These are phyloP conservation scores for Clathrus columnatus DNA, from an alignment of 768 basidiomycete species.

Conservation along the genomic window DNA sequence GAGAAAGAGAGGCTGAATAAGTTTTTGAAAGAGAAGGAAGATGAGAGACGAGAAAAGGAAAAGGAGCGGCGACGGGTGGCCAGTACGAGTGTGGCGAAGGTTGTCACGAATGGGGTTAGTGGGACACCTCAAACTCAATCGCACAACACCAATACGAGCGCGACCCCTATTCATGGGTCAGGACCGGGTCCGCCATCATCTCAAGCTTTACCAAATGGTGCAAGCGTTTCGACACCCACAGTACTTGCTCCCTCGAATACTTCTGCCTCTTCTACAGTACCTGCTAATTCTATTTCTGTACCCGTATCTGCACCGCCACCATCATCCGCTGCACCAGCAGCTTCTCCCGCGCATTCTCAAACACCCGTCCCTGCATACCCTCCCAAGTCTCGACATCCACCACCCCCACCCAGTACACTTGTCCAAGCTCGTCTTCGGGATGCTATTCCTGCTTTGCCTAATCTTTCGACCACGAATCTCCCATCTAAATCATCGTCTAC, in stretches of 20 bases:
- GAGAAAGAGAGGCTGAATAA: slow-evolving; percentile 57
- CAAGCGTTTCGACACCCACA: background rate
- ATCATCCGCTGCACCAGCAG: background rate
- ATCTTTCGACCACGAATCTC: background rate
- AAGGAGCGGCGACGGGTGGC: slow-evolving; percentile 32
- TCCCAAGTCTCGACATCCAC: background rate
- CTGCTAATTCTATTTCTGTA: background rate
- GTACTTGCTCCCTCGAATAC: background rate
- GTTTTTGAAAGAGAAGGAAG: slow-evolving; percentile 57
- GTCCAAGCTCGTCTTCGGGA: background rate
- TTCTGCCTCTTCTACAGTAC: background rate
- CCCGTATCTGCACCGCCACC: background rate
- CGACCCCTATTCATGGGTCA: background rate
- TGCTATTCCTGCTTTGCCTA: background rate
- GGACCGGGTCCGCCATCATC: slow-evolving; percentile 11
- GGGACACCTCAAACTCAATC: slow-evolving; percentile 8
- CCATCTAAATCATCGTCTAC: background rate
- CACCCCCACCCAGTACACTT: slow-evolving; percentile 1
- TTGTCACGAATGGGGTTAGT: background rate
- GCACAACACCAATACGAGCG: background rate
- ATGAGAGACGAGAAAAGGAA: slow-evolving; percentile 38
- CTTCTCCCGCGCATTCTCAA: background rate
- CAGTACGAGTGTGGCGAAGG: slow-evolving; percentile 4
- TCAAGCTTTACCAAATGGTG: background rate
- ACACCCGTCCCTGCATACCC: background rate